Evolutionary conservation across 140 eudicot genomes (phyloP), one percentile per base, ranked within the genome.

Genomic region (Oenanthe javanica): DNA sequence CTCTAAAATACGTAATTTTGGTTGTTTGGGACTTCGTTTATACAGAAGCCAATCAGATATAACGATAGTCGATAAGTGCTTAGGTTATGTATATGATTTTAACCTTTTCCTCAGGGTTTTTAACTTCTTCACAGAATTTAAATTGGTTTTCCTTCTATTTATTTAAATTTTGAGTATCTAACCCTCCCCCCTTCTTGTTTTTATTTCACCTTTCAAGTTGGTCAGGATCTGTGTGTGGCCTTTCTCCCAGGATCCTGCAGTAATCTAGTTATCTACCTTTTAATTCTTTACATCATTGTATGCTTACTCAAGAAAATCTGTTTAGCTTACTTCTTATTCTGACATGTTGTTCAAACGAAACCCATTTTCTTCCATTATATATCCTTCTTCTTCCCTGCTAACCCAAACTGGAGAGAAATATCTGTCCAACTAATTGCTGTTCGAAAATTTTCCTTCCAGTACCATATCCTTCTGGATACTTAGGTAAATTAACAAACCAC

Each of bases 401-500:
- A 59, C 8, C 31, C 64, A 25, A 18, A 19, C 25, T 21, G 3
- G 0, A 36, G 2, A 36, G 19, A 19, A 0, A 38, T 38, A 5
- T 36, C n/a, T 71, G 1, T 31, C 45, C 45, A 12, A 13, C 3
- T 71, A 43, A 9, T 46, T 9, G 36, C 25, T 72, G 49, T 27
- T 11, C 2, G 9, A 19, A 40, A 6, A 18, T 72, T 7, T 72
- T 72, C 16, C 52, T 72, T 43, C 51, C 23, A 7, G 25, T 74
- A 11, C 19, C 40, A 12, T 48, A 13, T 75, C 48, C 52, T 45
- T n/a, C 36, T 45, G n/a, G 13, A 23, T 23, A 11, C 61, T 25
- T n/a, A 92, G 98, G 98, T 92, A 66, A 84, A 23, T 75, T 48
- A n/a, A 6, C 1, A 18, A 9, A 73, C 16, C 57, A 0, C 25